A percentile compares a stretch with the other conserved stretches of the same genome.
These are phyloP conservation scores for Limnomonas spitsbergensis DNA, from an alignment of 139 green algal genomes.

Conservation along the genomic window DNA sequence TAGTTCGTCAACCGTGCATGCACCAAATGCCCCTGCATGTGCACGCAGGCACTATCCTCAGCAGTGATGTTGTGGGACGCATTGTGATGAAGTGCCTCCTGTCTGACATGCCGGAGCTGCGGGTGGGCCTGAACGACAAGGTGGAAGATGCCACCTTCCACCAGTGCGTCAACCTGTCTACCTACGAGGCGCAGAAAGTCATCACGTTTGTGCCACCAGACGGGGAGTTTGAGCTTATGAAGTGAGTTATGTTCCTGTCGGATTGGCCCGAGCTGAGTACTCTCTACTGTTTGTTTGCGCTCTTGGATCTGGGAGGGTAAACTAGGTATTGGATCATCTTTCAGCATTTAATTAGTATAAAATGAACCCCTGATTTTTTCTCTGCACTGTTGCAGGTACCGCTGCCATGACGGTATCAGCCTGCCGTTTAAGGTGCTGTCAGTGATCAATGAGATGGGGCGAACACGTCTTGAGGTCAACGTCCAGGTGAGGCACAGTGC, in stretches of 20 bases:
- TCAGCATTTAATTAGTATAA: constrained; percentile 9
- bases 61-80: constrained; percentile 77
- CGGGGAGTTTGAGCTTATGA: constrained; percentile 96
- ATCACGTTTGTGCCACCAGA: constrained; percentile 91
- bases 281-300: no score
- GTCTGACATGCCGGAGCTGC: constrained; percentile 92
- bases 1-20: no score
- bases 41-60: constrained; percentile 68
- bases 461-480: constrained; percentile 80
- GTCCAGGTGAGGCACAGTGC: constrained; percentile 52
- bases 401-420: constrained; percentile 71
- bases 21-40: no score
- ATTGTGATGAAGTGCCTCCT: constrained; percentile 92
- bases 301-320: no score
- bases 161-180: constrained; percentile 32
- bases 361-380: background rate
- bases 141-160: constrained; percentile 91
- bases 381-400: constrained; percentile 40
- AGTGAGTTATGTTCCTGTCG: constrained; percentile 61
- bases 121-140: constrained; percentile 86
- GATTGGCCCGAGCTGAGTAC: no score
- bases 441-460: constrained; percentile 86
- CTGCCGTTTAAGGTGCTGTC: constrained; percentile 91
- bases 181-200: constrained; percentile 30
- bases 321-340: no score